Base-by-base conservation (phyloP, 2,329 filamentous ascomycete species). In the Xylaria sp. region DNA sequence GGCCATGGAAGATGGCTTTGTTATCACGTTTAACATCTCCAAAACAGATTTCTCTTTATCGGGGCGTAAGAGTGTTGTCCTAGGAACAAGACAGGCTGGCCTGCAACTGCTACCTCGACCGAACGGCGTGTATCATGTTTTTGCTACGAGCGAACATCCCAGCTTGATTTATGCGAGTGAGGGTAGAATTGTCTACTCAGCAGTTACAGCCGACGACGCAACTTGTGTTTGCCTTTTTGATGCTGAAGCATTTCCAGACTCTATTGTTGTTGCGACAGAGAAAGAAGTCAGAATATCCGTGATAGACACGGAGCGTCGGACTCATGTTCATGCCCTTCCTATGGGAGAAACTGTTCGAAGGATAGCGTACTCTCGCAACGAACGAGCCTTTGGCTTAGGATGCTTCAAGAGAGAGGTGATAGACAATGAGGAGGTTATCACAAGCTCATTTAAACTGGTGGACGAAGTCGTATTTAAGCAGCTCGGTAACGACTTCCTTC, bases 111-210 rank as follows among this genome's bases (percentile, higher is more conserved):
- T 99, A 2, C 90, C 92, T 0, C 83, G 87, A 46, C 78, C 78
- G 1, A 77, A 87, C 44, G 84, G 82, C 0, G 75, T 91, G 0
- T 89, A 82, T 68, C 95, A 90, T 63, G 87, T 99, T 0, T 96
- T 99, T 69, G 91, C 92, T 0, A 96, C 91, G 0, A 96, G 92
- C 52, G 94, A 99, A 66, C 91, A 97, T 67, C 90, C 94, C 0
- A 97, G 91, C 59, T 74, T 99, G 50, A 96, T 99, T 44, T 97
- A 99, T 68, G 90, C 89, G 7, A 86, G 87, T 0, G 92, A 97
- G 68, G 91, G 90, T 1, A 84, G 92, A 19, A 88, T 97, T 39
- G 86, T 96, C 1, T 99, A 95, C 74, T 96, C 92, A 4, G 92
- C 94, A 1, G 91, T 97, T 1, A 96, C 93, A 11, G 91, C 92